Base-by-base conservation (phyloP, 2,329 filamentous ascomycete genomes). In the Lachnellula cervina region DNA sequence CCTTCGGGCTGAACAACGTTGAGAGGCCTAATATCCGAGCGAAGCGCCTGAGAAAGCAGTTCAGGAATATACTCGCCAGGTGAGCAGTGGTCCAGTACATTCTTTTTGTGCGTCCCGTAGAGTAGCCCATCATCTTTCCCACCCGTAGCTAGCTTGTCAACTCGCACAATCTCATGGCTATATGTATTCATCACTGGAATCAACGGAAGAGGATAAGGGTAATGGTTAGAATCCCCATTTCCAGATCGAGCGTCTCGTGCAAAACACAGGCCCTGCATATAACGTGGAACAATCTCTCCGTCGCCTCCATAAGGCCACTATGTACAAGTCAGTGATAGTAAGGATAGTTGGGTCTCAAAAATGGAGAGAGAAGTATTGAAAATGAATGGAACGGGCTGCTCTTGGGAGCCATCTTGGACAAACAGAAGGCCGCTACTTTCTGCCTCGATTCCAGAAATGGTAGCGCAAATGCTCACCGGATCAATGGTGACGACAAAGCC, bases 1-100 rank as follows among this genome's bases (percentile, higher is more conserved):
- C 83, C 83, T 32, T 85, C 80, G 0, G 83, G 82, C 59, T 86
- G 83, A 4, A 78, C 68, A n/a, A 86, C 80, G 55, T 83, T 79
- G 58, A 84, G 72, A 3, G 80, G 80, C 69, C 84, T 86, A 37
- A 80, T 62, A 58, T 79, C 77, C 59, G 73, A 74, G 14, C 77
- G 64, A 13, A 70, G 59, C 5, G 70, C 68, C 19, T 70, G 63
- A 13, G 67, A 58, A 6, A 79, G 67, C 9, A 80, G 66, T 59
- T 73, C 71, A 14, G 69, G 71, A 38, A 71, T 62, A 56, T 73
- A 73, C 52, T 73, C 71, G 5, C 66, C 61, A 2, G 68, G 52
- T 28, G 60, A 63, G 43, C 69, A 71, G 54, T 72, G 70, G 6
- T 72, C 76, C 17, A 80, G 71, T 44, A 77, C 70, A 49, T 77